A percentile compares a stretch with the other conserved stretches of the same genome.
Evolutionary conservation across 768 basidiomycete genomes (phyloP).

Genomic region (Daedaleopsis nitida): DNA sequence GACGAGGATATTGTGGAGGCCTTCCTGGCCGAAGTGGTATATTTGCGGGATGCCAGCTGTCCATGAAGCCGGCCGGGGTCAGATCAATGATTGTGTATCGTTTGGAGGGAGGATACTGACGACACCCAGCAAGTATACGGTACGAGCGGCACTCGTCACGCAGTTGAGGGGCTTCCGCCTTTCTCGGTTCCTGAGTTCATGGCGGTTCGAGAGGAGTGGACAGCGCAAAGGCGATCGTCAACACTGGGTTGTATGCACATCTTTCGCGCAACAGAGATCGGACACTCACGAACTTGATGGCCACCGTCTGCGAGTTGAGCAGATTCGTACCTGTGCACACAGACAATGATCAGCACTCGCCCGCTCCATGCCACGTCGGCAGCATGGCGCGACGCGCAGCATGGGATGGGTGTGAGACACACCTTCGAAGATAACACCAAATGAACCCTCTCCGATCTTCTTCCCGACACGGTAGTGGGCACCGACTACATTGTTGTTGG

Average conservation of each 20-base stretch:
- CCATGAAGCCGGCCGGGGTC: background rate
- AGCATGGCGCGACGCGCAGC: background rate
- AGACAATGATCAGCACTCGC: background rate
- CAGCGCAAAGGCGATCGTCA: background rate
- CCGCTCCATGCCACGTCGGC: conserved; percentile 3
- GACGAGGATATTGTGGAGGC: conserved; percentile 96
- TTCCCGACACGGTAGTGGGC: conserved; percentile 97
- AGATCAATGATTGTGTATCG: background rate
- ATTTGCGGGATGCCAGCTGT: conserved; percentile 97
- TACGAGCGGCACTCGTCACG: conserved; percentile 99
- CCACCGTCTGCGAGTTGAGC: conserved; percentile 97
- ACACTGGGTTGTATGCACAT: conserved; percentile 2
- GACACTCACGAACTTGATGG: conserved; percentile 97
- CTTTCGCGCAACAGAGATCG: conserved; percentile 8
- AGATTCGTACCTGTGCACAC: conserved; percentile 81
- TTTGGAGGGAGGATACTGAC: conserved; percentile 42
- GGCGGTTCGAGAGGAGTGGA: background rate
- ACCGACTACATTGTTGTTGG: conserved; percentile 81
- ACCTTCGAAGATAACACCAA: conserved; percentile 96
- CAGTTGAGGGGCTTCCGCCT: conserved; percentile 96
- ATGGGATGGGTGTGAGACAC: conserved; percentile 15
- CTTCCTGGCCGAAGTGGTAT: conserved; percentile 99
- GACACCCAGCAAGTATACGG: conserved; percentile 85
- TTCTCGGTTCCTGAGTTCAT: conserved; percentile 70
- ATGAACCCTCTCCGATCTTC: conserved; percentile 99